Conservation (phyloP, 2,329 filamentous ascomycete genomes). For the Graphilbum ipis-grandicollis region DNA sequence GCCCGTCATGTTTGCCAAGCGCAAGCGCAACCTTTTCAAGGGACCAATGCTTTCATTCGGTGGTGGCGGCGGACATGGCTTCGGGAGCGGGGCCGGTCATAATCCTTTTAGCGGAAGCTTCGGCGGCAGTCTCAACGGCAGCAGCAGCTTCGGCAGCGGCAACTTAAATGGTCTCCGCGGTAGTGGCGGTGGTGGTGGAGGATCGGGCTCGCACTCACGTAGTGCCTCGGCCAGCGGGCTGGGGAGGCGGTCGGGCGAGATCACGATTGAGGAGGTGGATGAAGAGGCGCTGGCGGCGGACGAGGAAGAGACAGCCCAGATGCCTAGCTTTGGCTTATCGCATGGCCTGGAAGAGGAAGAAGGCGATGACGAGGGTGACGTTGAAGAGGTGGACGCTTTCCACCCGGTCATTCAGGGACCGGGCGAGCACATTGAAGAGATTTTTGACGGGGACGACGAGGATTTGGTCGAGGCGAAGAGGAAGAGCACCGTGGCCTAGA, state of each 20-base stretch:
- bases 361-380: slow-evolving; percentile 22
- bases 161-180: too few relatives aligned
- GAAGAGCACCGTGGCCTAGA: too few relatives aligned
- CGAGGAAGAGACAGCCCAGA: slow-evolving; percentile 32
- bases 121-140: too few relatives aligned
- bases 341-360: too few relatives aligned
- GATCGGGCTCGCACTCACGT: slow-evolving; percentile 29
- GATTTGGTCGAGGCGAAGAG: background rate
- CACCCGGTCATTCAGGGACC: slow-evolving; percentile 28
- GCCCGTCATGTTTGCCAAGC: slow-evolving; percentile 56
- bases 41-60: slow-evolving; percentile 51
- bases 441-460: slow-evolving; percentile 20
- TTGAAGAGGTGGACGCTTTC: slow-evolving; percentile 44
- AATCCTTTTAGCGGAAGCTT: too few relatives aligned
- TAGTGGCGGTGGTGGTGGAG: slow-evolving; percentile 16
- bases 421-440: slow-evolving; percentile 28
- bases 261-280: slow-evolving; percentile 52
- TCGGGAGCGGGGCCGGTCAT: too few relatives aligned
- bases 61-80: too few relatives aligned
- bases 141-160: too few relatives aligned
- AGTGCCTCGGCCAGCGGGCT: slow-evolving; percentile 41
- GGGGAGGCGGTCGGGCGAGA: slow-evolving; percentile 54
- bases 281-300: slow-evolving; percentile 27
- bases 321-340: too few relatives aligned
- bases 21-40: slow-evolving; percentile 70